Conservation (phyloP, 2,329 filamentous ascomycete species). For the Akanthomyces uredinophilus region DNA sequence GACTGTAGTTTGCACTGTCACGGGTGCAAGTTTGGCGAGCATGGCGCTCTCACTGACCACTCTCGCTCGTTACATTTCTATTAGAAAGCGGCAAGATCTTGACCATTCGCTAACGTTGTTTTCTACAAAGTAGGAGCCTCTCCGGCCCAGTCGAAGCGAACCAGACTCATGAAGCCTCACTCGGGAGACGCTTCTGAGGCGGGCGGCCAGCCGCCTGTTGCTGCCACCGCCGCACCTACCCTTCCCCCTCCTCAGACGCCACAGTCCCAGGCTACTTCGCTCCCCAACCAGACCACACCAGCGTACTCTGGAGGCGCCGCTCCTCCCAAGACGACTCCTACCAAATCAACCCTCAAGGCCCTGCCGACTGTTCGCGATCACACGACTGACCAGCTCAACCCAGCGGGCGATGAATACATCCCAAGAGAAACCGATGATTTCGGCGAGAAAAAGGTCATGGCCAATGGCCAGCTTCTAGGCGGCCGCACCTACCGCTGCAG, state of each 20-base stretch:
- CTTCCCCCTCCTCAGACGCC: constrained; percentile 50
- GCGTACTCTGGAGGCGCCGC: constrained; percentile 35
- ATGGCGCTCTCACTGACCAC: not conserved
- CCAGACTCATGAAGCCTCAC: constrained; percentile 51
- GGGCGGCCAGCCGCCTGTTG: constrained; percentile 44
- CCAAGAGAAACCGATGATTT: constrained; percentile 88
- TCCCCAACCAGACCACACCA: constrained; percentile 38
- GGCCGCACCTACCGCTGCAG: constrained; percentile 85
- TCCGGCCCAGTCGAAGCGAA: constrained; percentile 34
- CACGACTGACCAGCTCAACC: constrained; percentile 88
- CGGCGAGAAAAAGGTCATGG: constrained; percentile 88
- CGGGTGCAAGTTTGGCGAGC: not conserved
- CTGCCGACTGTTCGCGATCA: constrained; percentile 94
- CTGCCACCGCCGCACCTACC: constrained; percentile 31
- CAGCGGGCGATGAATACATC: constrained; percentile 88
- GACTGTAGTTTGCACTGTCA: not conserved
- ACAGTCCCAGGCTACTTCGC: constrained; percentile 44
- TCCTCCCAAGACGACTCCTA: constrained; percentile 74
- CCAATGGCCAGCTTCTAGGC: constrained; percentile 75
- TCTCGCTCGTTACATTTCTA: not conserved
- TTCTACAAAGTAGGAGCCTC: constrained; percentile 35
- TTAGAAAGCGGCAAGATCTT: not conserved
- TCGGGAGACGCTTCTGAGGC: constrained; percentile 51
- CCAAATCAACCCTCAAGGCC: constrained; percentile 83
- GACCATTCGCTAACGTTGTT: constrained; percentile 23